Base-by-base conservation (phyloP, 108 stramenopile genomes). In the Mayamaea pseudoterrestris region DNA sequence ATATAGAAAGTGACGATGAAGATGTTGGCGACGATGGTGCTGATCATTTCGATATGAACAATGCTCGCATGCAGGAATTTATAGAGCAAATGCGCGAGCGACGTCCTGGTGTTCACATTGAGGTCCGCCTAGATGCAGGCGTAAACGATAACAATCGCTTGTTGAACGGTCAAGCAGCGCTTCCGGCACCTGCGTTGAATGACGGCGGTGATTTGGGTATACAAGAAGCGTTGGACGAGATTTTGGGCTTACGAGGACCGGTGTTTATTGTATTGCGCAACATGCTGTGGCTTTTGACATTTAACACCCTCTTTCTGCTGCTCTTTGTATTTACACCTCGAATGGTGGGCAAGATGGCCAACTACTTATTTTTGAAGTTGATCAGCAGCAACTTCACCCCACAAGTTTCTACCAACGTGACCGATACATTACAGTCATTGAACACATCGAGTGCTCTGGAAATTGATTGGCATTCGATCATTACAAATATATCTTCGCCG, bases 181-280 rank as follows among this genome's bases (percentile, higher is more conserved):
- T n/a, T n/a, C n/a, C n/a, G n/a, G n/a, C n/a, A n/a, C n/a, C n/a
- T n/a, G n/a, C n/a, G n/a, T n/a, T n/a, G n/a, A 72, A 80, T 47
- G 27, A 24, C 42, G 55, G 35, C 11, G 24, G 75, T 68, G 78
- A 93, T 44, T 54, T 84, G 66, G 94, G 93, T 58, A 69, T 94
- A 8, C 85, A 93, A 46, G 57, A 94, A 29, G 87, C 91, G 5
- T 39, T 96, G 26, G 91, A 96, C 49, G 91, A 96, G 48, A 59
- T 96, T 30, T 55, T 96, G n/a, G 95, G 95, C 0, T 63, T 94
- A 17, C 80, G 95, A 13, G 95, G 95, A 0, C 95, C 95, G 14
- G 29, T 90, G 13, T 52, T 67, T 27, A 71, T 68, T 25, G 57
- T 96, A 22, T 45, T 93, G 25, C 73, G 93, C 22, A 94, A 96